phyloP scores from a whole-genome alignment of 768 basidiomycete genomes.

The Rhizopogon vulgaris region DNA sequence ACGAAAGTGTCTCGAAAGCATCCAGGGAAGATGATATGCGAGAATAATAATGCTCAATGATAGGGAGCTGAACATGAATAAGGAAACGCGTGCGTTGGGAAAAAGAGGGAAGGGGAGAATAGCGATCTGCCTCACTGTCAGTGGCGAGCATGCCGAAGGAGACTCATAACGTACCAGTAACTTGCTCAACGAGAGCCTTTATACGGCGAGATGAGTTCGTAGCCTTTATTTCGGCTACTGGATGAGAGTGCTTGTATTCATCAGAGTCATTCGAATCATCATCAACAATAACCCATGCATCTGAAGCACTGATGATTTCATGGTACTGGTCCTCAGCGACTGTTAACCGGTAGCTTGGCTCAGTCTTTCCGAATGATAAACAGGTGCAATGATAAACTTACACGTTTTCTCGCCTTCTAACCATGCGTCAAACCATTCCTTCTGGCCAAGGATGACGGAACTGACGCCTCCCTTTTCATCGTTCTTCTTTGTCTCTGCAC shows the following conservation, averaged over 20 bases:
- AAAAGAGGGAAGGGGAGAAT: slow-evolving; percentile 77
- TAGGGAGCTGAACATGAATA: slow-evolving; percentile 75
- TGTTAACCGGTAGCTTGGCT: slow-evolving; percentile 24
- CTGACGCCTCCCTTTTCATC: slow-evolving; percentile 71
- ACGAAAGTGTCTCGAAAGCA: slow-evolving; percentile 90
- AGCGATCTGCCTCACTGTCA: slow-evolving; percentile 61
- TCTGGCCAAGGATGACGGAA: slow-evolving; percentile 72
- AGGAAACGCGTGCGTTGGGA: slow-evolving; percentile 80
- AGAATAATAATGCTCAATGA: slow-evolving; percentile 69
- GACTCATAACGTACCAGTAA: slow-evolving; percentile 57
- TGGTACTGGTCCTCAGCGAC: slow-evolving; percentile 87
- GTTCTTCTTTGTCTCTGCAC: slow-evolving; percentile 18
- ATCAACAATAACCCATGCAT: slow-evolving; percentile 83
- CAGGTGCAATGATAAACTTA: slow-evolving; percentile 31
- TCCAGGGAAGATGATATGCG: slow-evolving; percentile 83
- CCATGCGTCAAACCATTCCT: slow-evolving; percentile 92
- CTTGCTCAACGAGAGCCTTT: slow-evolving; percentile 83
- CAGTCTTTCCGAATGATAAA: neutral
- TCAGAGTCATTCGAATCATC: slow-evolving; percentile 47
- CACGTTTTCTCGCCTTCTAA: slow-evolving; percentile 84
- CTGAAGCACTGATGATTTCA: slow-evolving; percentile 69
- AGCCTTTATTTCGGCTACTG: slow-evolving; percentile 45
- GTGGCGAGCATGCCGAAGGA: neutral
- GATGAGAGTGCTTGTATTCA: slow-evolving; percentile 8
- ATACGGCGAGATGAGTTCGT: slow-evolving; percentile 82